phyloP scores from a whole-genome alignment of 1,284 basidiomycete species.

The Peniophora sp. region DNA sequence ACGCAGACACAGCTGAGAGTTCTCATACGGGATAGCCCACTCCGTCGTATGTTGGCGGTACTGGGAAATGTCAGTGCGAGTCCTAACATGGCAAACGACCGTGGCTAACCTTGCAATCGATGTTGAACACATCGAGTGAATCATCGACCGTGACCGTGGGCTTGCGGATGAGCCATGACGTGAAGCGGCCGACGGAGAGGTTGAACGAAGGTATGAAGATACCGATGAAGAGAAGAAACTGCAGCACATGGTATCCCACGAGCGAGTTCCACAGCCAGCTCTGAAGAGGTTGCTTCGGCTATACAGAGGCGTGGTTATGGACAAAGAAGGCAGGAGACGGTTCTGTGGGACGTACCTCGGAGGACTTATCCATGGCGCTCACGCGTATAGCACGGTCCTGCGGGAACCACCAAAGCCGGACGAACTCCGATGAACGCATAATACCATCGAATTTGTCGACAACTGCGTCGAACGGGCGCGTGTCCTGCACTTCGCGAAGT shows the following conservation, averaged over 20 bases:
- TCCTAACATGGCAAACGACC: conserved; percentile 8
- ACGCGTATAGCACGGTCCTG: conserved; percentile 70
- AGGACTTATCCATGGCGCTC: conserved; percentile 69
- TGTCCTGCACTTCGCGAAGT: conserved; percentile 71
- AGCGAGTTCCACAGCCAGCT: conserved; percentile 67
- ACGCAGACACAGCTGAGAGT: conserved; percentile 58
- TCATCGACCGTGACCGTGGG: conserved; percentile 58
- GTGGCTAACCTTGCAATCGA: conserved; percentile 66
- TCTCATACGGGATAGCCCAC: conserved; percentile 80
- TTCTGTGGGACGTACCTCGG: conserved; percentile 48
- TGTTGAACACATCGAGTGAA: conserved; percentile 74
- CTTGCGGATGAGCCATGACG: conserved; percentile 51
- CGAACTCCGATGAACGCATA: conserved; percentile 71
- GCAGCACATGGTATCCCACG: conserved; percentile 70
- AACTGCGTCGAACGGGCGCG: conserved; percentile 60
- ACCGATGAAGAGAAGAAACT: conserved; percentile 72
- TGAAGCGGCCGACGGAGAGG: conserved; percentile 44
- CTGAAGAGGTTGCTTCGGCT: conserved; percentile 41
- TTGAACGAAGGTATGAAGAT: conserved; percentile 51
- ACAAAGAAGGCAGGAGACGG: conserved; percentile 4
- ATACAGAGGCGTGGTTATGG: conserved; percentile 1
- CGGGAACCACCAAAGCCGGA: conserved; percentile 95
- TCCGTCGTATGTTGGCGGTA: conserved; percentile 88
- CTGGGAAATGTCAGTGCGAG: conserved; percentile 28
- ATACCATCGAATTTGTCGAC: conserved; percentile 48